A percentile compares a stretch with the other conserved stretches of the same genome.
Evolutionary conservation across 2,329 filamentous ascomycete genomes (phyloP).

Genomic region (Fusarium keratoplasticum): DNA sequence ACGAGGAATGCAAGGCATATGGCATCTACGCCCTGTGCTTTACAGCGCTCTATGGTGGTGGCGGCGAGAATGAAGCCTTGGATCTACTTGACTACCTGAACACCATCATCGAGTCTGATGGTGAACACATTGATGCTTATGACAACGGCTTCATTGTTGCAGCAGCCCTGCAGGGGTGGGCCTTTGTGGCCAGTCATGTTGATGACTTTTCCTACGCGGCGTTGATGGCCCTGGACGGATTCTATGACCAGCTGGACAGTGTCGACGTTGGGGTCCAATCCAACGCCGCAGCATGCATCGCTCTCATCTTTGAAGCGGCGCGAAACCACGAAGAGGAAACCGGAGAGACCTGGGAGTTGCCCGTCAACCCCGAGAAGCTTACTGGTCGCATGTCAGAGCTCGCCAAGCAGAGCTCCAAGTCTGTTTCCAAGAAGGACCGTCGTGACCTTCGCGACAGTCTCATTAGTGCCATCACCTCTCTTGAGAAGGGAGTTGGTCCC

Average conservation of each 20-base stretch:
- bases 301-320: conserved; percentile 81
- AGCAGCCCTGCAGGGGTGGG: conserved; percentile 82
- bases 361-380: conserved; percentile 63
- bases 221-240: conserved; percentile 79
- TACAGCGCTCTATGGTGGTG: conserved; percentile 81
- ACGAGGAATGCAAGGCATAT: conserved; percentile 73
- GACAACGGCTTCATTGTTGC: conserved; percentile 79
- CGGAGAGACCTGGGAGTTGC: conserved; percentile 61
- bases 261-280: conserved; percentile 79
- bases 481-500: conserved; percentile 65
- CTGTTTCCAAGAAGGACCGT: conserved; percentile 62
- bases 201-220: conserved; percentile 80
- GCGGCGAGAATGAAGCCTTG: conserved; percentile 73
- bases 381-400: conserved; percentile 61
- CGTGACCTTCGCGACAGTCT: conserved; percentile 61
- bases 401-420: conserved; percentile 60
- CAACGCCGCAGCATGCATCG: conserved; percentile 82
- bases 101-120: conserved; percentile 84
- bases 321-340: conserved; percentile 62
- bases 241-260: conserved; percentile 87
- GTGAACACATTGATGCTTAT: conserved; percentile 75
- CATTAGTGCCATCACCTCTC: conserved; percentile 64
- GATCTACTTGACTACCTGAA: conserved; percentile 81
- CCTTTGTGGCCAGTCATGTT: conserved; percentile 80
- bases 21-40: conserved; percentile 80